phyloP scores from a whole-genome alignment of 1,284 basidiomycete genomes.

The Moesziomyces antarcticus region DNA sequence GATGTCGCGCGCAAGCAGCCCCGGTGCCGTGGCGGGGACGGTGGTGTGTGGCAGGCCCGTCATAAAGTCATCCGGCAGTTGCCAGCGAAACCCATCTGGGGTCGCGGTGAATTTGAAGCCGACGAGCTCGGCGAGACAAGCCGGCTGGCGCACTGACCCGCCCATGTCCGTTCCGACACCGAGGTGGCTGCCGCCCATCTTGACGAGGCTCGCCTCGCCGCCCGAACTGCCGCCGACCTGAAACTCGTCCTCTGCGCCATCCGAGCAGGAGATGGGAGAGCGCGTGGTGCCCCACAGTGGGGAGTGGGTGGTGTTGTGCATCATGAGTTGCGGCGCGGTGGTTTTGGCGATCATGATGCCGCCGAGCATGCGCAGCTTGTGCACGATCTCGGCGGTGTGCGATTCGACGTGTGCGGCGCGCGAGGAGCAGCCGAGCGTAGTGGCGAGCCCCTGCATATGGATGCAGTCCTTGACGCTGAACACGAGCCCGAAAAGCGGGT shows the following conservation, averaged over 20 bases:
- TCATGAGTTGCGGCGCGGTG: conserved; percentile 48
- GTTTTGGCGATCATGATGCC: conserved; percentile 55
- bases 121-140: conserved; percentile 28
- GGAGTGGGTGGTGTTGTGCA: conserved; percentile 40
- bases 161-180: conserved; percentile 57
- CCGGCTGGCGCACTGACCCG: conserved; percentile 54
- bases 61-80: conserved; percentile 27
- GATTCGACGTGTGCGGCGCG: conserved; percentile 12
- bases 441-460: conserved; percentile 27
- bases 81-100: conserved; percentile 12
- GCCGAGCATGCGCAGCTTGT: conserved; percentile 12
- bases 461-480: conserved; percentile 58
- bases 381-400: conserved; percentile 9
- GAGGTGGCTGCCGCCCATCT: conserved; percentile 36
- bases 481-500: conserved; percentile 35
- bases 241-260: conserved; percentile 17
- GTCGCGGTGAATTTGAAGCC: conserved; percentile 28
- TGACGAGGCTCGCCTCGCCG: conserved; percentile 49
- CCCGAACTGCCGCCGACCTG: conserved; percentile 54
- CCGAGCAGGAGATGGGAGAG: background rate
- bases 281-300: conserved; percentile 35
- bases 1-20: conserved; percentile 16
- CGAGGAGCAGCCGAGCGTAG: conserved; percentile 42
- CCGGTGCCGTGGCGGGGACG: conserved; percentile 34
- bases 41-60: conserved; percentile 40